Evolutionary conservation across 1,284 basidiomycete genomes (phyloP).

Genomic region (Trichosporon coremiiforme): DNA sequence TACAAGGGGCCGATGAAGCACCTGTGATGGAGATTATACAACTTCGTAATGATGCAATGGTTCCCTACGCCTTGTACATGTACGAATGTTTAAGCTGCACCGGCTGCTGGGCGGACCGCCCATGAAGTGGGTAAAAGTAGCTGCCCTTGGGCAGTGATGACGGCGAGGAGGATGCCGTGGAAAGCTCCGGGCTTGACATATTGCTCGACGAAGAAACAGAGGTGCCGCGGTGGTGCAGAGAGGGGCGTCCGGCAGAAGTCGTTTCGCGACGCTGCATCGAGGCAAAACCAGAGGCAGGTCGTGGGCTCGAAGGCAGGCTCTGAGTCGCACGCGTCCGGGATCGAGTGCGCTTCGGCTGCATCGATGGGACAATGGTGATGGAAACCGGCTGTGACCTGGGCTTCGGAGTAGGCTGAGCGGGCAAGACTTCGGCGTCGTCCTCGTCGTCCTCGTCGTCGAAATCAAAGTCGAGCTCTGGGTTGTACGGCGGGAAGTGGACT

Average conservation of each 20-base stretch:
- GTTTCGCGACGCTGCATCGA: background rate
- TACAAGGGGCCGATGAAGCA: too few relatives aligned
- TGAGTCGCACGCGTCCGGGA: background rate
- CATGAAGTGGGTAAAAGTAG: background rate
- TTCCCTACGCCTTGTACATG: background rate
- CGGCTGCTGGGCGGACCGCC: background rate
- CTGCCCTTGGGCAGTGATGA: background rate
- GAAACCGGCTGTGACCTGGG: background rate
- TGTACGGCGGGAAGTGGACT: constrained; percentile 12
- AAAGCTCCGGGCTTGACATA: background rate
- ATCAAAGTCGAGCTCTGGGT: constrained; percentile 5
- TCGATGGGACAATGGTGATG: background rate
- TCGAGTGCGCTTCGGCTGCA: constrained; percentile 9
- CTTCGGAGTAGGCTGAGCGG: background rate
- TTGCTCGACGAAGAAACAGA: background rate
- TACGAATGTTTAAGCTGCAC: background rate
- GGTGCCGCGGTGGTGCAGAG: background rate
- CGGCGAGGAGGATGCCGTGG: background rate
- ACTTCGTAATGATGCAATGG: background rate
- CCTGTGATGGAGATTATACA: background rate
- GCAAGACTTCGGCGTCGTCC: background rate
- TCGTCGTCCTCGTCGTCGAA: background rate
- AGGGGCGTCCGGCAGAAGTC: background rate
- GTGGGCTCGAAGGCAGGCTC: constrained; percentile 7
- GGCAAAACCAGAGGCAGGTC: background rate